phyloP scores from a whole-genome alignment of 768 basidiomycete species.

The Pulveroboletus sp. region DNA sequence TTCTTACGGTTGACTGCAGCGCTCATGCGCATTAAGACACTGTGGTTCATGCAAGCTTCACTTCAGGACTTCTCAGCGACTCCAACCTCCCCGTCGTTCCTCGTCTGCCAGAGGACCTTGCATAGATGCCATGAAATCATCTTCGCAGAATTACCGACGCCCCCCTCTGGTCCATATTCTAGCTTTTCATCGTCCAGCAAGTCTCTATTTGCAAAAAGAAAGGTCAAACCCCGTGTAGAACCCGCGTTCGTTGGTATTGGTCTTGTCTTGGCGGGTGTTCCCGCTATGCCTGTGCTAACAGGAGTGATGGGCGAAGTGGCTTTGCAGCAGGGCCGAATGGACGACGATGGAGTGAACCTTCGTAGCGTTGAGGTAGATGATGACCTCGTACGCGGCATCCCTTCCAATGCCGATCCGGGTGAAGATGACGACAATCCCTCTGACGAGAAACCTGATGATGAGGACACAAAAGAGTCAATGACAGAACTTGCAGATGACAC shows the following conservation, averaged over 20 bases:
- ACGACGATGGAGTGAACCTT: conserved; percentile 50
- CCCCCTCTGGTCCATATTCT: conserved; percentile 63
- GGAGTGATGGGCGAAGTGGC: conserved; percentile 78
- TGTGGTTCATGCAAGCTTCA: conserved; percentile 99
- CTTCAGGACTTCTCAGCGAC: conserved; percentile 64
- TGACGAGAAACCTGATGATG: conserved; percentile 37
- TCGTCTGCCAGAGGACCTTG: conserved; percentile 86
- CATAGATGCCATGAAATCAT: conserved; percentile 95
- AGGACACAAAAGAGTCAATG: conserved; percentile 14
- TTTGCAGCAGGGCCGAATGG: conserved; percentile 81
- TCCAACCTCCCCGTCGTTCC: conserved; percentile 69
- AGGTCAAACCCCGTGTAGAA: conserved; percentile 66
- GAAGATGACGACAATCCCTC: conserved; percentile 43
- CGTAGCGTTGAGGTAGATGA: conserved; percentile 47
- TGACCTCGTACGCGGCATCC: conserved; percentile 32
- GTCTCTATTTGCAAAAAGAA: conserved; percentile 49
- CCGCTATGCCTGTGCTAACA: conserved; percentile 71
- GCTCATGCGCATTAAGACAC: conserved; percentile 50
- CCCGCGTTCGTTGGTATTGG: conserved; percentile 85
- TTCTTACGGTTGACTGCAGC: conserved; percentile 12
- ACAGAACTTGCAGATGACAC: conserved; percentile 3
- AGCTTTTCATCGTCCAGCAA: conserved; percentile 46
- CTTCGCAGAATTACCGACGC: conserved; percentile 78
- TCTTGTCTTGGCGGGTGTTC: conserved; percentile 68
- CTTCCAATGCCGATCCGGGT: conserved; percentile 17